Conservation (phyloP, 805 yeast species). For the Candida golubevii region DNA sequence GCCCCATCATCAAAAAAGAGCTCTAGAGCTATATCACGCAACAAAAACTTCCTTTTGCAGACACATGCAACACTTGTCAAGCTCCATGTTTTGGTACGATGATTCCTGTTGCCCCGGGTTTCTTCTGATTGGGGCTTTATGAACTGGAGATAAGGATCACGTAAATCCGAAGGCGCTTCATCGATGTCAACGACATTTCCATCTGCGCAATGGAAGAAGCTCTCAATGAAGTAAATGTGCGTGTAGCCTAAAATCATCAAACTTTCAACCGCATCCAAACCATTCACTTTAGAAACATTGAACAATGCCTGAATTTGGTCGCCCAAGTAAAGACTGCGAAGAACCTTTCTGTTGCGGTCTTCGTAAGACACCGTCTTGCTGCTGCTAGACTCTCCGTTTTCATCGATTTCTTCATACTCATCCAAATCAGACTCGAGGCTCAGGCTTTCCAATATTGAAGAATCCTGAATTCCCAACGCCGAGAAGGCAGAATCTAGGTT, state of each 20-base stretch:
- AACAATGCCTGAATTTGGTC: slow-evolving; percentile 69
- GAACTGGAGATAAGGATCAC: slow-evolving; percentile 68
- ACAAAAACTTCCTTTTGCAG: slow-evolving; percentile 68
- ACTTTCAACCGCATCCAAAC: slow-evolving; percentile 74
- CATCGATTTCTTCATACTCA: slow-evolving; percentile 22
- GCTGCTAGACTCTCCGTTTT: slow-evolving; percentile 13
- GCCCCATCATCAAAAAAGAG: slow-evolving; percentile 71
- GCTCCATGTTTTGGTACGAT: slow-evolving; percentile 57
- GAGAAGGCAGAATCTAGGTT: slow-evolving; percentile 13
- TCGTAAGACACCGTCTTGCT: slow-evolving; percentile 30
- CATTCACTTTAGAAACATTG: slow-evolving; percentile 73
- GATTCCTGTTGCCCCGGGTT: slow-evolving; percentile 27
- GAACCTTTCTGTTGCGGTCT: slow-evolving; percentile 71
- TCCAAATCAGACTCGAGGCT: slow-evolving; percentile 14
- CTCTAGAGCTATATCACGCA: slow-evolving; percentile 80
- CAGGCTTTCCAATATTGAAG: slow-evolving; percentile 20
- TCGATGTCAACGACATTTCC: slow-evolving; percentile 56
- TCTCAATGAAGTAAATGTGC: slow-evolving; percentile 64
- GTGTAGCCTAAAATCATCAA: slow-evolving; percentile 63
- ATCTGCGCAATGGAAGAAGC: slow-evolving; percentile 55
- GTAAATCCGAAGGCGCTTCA: slow-evolving; percentile 56
- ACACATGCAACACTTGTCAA: slow-evolving; percentile 55
- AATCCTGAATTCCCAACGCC: slow-evolving; percentile 24
- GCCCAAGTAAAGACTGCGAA: slow-evolving; percentile 62
- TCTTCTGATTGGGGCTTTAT: slow-evolving; percentile 46